A percentile compares a stretch with the other conserved stretches of the same genome.
These are phyloP conservation scores for Ophioceras dolichostomum DNA, from an alignment of 2,329 filamentous ascomycete genomes.

Conservation along the genomic window DNA sequence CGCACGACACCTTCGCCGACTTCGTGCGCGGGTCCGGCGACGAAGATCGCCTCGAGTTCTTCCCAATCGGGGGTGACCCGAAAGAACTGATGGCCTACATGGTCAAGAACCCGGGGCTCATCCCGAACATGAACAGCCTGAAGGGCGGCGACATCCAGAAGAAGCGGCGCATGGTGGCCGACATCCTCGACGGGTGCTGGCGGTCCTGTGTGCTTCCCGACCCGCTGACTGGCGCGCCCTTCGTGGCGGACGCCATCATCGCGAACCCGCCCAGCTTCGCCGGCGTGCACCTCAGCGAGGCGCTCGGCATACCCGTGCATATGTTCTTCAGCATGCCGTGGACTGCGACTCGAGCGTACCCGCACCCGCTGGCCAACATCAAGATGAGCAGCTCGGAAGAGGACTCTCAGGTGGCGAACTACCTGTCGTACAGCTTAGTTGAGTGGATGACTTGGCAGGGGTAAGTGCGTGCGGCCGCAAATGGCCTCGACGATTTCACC, in stretches of 20 bases:
- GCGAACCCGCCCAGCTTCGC: slow-evolving; percentile 70
- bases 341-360: slow-evolving; percentile 75
- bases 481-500: too few species aligned
- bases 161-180: slow-evolving; percentile 59
- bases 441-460: slow-evolving; percentile 94
- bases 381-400: slow-evolving; percentile 38
- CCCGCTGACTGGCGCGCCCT: slow-evolving; percentile 19
- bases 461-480: too few species aligned
- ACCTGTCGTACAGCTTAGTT: slow-evolving; percentile 70
- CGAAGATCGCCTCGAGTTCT: slow-evolving; percentile 48
- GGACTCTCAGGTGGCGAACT: slow-evolving; percentile 35
- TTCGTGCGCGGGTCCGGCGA: slow-evolving; percentile 55
- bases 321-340: slow-evolving; percentile 97
- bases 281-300: too few species aligned
- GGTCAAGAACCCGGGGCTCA: slow-evolving; percentile 78
- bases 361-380: slow-evolving; percentile 77
- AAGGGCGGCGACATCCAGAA: slow-evolving; percentile 61
- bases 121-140: slow-evolving; percentile 69
- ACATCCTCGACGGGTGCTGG: slow-evolving; percentile 76
- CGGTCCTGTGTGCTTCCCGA: slow-evolving; percentile 68
- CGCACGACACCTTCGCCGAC: slow-evolving; percentile 53
- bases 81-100: slow-evolving; percentile 75
- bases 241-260: slow-evolving; percentile 74
- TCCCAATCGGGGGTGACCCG: slow-evolving; percentile 61
- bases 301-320: slow-evolving; percentile 61